Evolutionary conservation across 2,329 filamentous ascomycete genomes (phyloP).

Genomic region (Epichloe bromicola): DNA sequence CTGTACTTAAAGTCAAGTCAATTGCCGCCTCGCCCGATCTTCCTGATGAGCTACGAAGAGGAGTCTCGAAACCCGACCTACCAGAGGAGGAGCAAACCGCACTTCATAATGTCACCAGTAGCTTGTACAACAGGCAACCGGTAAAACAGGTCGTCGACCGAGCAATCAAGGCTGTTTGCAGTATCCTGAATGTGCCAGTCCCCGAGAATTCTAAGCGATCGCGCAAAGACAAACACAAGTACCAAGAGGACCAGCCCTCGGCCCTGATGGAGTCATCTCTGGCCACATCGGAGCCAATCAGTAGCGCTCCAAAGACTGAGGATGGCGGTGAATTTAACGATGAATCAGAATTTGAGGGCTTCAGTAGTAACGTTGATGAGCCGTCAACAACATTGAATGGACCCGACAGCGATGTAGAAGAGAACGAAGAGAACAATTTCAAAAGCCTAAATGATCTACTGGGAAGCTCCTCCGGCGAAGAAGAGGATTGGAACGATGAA

Average conservation of each 20-base stretch:
- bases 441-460: slow-evolving; percentile 33
- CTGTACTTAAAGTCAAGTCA: slow-evolving; percentile 39
- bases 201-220: slow-evolving; percentile 26
- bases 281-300: background rate
- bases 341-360: slow-evolving; percentile 25
- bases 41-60: slow-evolving; percentile 32
- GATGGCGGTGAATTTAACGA: slow-evolving; percentile 11
- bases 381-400: background rate
- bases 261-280: slow-evolving; percentile 7
- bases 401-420: slow-evolving; percentile 13
- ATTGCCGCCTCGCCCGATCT: slow-evolving; percentile 38
- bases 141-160: slow-evolving; percentile 36
- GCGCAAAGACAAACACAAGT: slow-evolving; percentile 19
- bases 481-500: slow-evolving; percentile 25
- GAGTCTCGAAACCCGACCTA: slow-evolving; percentile 36
- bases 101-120: slow-evolving; percentile 47
- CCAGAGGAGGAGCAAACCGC: slow-evolving; percentile 37
- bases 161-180: slow-evolving; percentile 36
- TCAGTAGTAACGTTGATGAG: slow-evolving; percentile 19
- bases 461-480: slow-evolving; percentile 30
- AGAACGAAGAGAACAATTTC: slow-evolving; percentile 20
- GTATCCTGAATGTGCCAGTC: slow-evolving; percentile 32
- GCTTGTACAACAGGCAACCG: slow-evolving; percentile 37
- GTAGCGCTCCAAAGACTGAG: slow-evolving; percentile 10
- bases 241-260: slow-evolving; percentile 17